phyloP scores from a whole-genome alignment of 2,329 filamentous ascomycete genomes.

The Talaromyces sp. region DNA sequence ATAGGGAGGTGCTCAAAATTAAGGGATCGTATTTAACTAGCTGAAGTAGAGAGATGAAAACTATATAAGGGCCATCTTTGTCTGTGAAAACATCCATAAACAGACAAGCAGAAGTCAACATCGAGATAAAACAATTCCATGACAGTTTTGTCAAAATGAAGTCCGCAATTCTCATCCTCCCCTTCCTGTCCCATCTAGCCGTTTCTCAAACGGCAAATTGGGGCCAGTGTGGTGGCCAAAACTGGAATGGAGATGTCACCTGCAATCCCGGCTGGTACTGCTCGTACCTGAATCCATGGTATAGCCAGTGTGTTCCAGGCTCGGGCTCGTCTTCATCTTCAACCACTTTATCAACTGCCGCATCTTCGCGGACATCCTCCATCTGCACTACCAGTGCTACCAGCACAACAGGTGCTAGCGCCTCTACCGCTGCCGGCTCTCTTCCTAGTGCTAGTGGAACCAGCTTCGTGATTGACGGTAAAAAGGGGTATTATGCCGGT shows the following conservation, averaged over 20 bases:
- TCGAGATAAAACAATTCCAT: neutral
- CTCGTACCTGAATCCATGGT: neutral
- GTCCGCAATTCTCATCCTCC: neutral
- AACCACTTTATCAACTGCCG: neutral
- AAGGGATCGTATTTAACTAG: neutral
- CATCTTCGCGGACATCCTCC: neutral
- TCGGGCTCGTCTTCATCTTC: neutral
- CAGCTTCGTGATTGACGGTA: constrained; percentile 41
- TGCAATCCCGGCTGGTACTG: neutral
- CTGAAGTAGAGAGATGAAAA: neutral
- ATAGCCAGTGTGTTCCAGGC: neutral
- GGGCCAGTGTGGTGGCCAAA: neutral
- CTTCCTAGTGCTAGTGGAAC: constrained; percentile 30
- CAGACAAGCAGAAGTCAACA: neutral
- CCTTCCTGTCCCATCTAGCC: neutral
- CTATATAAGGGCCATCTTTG: neutral
- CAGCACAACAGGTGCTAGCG: neutral
- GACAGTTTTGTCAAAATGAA: neutral
- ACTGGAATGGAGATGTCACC: neutral
- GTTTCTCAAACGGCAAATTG: neutral
- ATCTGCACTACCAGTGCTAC: neutral
- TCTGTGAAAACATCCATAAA: neutral
- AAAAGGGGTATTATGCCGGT: constrained; percentile 47
- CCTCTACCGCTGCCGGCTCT: neutral
- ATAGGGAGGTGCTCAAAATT: neutral